Percentiles rank a stretch among this genome's conserved stretches.
These are phyloP conservation scores for Trematosphaeria pertusa DNA, from an alignment of 2,329 filamentous ascomycete species.

Conservation along the genomic window DNA sequence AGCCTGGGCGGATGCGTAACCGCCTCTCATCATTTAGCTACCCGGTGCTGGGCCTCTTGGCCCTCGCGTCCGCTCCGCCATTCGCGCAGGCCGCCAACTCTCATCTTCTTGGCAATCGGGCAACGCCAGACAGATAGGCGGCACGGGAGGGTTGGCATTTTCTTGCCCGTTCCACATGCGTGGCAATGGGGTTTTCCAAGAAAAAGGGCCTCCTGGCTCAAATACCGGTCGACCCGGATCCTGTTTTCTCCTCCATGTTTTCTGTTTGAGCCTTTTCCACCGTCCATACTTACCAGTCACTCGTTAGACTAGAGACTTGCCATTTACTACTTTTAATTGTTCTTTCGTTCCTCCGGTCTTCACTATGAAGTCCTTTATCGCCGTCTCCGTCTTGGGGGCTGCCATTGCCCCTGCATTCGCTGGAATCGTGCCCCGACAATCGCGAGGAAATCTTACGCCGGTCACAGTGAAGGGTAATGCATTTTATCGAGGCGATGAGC, in stretches of 20 bases:
- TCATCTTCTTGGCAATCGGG: constrained; percentile 37
- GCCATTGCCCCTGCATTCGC: constrained; percentile 36
- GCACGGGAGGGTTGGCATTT: constrained; percentile 49
- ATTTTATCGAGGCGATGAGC: constrained; percentile 66
- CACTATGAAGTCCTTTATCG: constrained; percentile 40
- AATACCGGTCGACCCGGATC: constrained; percentile 34
- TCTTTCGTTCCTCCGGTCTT: constrained; percentile 23
- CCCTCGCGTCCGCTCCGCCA: constrained; percentile 35
- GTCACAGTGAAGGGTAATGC: constrained; percentile 68
- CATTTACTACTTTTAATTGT: constrained; percentile 38
- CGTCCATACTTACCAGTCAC: constrained; percentile 43
- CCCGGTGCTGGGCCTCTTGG: constrained; percentile 37
- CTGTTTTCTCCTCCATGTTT: constrained; percentile 29
- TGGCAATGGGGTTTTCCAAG: constrained; percentile 35
- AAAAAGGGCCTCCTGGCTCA: constrained; percentile 36
- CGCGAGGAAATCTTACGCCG: constrained; percentile 54
- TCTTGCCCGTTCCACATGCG: constrained; percentile 38
- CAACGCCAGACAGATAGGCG: constrained; percentile 37
- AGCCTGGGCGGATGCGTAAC: constrained; percentile 36
- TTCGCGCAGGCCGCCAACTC: constrained; percentile 35
- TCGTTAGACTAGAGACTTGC: constrained; percentile 40
- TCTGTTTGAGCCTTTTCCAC: constrained; percentile 32
- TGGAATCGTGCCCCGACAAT: constrained; percentile 30
- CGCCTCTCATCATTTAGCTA: constrained; percentile 33
- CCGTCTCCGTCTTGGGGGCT: constrained; percentile 35